A percentile compares a stretch with the other conserved stretches of the same genome.
These are phyloP conservation scores for Cucumis cinereus DNA, from an alignment of 306 rosid species.

Conservation along the genomic window DNA sequence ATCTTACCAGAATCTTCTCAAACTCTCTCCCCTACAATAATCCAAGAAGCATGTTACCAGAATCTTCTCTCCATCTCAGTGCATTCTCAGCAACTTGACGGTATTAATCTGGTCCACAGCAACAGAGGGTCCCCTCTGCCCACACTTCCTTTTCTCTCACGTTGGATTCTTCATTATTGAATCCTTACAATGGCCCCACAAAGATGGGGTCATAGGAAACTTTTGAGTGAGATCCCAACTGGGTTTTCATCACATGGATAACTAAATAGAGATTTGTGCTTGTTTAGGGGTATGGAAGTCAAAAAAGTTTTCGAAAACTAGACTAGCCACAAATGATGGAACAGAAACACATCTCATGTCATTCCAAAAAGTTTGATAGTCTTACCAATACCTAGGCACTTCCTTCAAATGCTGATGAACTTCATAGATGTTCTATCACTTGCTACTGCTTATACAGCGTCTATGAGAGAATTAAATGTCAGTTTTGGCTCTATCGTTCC, in stretches of 20 bases:
- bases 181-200: not conserved
- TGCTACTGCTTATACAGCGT: conserved; percentile 12
- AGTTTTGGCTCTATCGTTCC: conserved; percentile 33
- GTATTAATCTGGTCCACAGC: not conserved
- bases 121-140: not conserved
- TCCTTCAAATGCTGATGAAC: not conserved
- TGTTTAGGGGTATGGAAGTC: not conserved
- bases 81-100: not conserved
- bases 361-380: not conserved
- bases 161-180: not conserved
- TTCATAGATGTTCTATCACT: not conserved
- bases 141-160: not conserved
- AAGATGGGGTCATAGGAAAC: not conserved
- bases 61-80: not conserved
- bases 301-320: not conserved
- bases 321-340: not conserved
- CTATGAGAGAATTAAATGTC: conserved; percentile 22
- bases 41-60: not conserved
- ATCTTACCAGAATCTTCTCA: not conserved
- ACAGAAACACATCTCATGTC: not conserved
- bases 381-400: not conserved
- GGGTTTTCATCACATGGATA: not conserved
- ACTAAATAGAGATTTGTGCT: not conserved
- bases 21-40: not conserved
- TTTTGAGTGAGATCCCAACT: not conserved